Percentiles rank a stretch among this genome's conserved stretches.
phyloP scores from a whole-genome alignment of 371 early-diverging fungal genomes.

The Syncephalis plumigaleata region DNA sequence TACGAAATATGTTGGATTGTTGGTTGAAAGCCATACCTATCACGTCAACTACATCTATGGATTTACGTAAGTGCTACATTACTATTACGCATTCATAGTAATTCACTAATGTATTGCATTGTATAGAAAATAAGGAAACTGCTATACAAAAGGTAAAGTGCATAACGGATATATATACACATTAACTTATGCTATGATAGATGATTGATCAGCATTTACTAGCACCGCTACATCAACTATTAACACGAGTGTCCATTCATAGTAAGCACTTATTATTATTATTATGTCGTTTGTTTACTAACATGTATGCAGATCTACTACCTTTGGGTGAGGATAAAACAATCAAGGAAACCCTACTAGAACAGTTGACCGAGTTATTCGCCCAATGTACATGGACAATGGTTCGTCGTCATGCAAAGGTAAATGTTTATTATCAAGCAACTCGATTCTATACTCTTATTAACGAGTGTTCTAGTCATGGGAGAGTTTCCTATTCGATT shows the following conservation, averaged over 20 bases:
- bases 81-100: no score
- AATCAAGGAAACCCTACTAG: no score
- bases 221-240: background rate
- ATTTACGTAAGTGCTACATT: no score
- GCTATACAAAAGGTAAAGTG: background rate
- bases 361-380: no score
- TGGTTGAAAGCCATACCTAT: no score
- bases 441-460: background rate
- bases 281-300: background rate
- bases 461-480: background rate
- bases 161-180: background rate
- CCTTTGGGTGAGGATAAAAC: background rate
- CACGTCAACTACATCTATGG: no score
- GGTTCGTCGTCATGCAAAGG: no score
- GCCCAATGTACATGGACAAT: no score
- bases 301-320: background rate
- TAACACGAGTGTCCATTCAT: background rate
- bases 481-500: background rate
- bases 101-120: no score
- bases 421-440: no score
- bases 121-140: background rate
- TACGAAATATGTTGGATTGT: no score
- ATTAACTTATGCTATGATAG: background rate
- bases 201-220: background rate
- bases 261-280: background rate